These are phyloP conservation scores for Mikania micrantha DNA, from an alignment of 129 eudicot species.

Conservation along the genomic window DNA sequence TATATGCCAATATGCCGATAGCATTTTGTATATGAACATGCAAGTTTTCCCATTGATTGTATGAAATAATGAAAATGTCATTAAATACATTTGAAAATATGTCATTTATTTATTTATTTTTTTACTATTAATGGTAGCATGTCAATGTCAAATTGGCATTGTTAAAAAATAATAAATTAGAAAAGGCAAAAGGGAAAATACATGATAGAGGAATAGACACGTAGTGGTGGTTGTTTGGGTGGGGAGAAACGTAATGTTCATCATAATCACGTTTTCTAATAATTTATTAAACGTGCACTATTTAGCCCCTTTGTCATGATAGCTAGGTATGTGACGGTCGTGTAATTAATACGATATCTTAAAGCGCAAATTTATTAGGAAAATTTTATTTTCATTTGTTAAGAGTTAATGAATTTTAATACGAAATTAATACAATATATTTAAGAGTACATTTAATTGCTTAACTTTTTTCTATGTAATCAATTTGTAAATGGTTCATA, in stretches of 20 bases:
- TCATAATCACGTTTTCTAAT: conserved; percentile 21
- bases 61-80: background rate
- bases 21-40: background rate
- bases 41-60: background rate
- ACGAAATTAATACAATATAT: too few species aligned
- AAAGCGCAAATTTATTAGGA: background rate
- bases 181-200: background rate
- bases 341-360: background rate
- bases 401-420: too few species aligned
- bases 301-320: conserved; percentile 10
- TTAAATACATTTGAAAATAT: too few species aligned
- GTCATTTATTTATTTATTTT: too few species aligned
- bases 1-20: too few species aligned
- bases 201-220: conserved; percentile 22
- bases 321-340: background rate
- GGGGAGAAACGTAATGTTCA: background rate
- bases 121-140: background rate
- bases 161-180: background rate
- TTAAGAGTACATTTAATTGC: too few species aligned
- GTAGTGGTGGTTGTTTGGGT: conserved; percentile 26
- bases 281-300: background rate
- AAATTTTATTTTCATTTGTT: background rate
- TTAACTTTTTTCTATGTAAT: too few species aligned
- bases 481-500: too few species aligned
- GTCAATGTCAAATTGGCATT: conserved; percentile 24